Evolutionary conservation across 2,329 filamentous ascomycete genomes (phyloP).

Genomic region (Dactylellina drechsleri): DNA sequence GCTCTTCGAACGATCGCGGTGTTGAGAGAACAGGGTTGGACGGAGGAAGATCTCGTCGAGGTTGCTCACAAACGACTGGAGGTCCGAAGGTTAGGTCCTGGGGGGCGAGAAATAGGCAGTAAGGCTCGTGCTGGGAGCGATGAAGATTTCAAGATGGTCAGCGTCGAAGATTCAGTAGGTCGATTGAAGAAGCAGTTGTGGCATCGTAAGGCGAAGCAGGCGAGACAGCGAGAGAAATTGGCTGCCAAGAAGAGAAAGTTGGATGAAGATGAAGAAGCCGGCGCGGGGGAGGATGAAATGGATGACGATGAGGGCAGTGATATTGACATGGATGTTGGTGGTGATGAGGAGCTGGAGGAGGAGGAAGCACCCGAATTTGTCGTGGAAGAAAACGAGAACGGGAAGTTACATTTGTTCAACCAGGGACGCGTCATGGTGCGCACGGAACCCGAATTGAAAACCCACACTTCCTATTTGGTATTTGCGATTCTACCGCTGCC

Average conservation of each 20-base stretch:
- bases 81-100: conserved; percentile 77
- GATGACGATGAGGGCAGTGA: conserved; percentile 54
- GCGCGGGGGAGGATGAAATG: conserved; percentile 43
- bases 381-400: conserved; percentile 27
- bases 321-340: conserved; percentile 53
- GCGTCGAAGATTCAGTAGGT: conserved; percentile 80
- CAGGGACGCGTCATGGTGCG: conserved; percentile 81
- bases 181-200: conserved; percentile 66
- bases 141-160: conserved; percentile 71
- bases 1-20: conserved; percentile 84
- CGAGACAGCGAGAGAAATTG: conserved; percentile 32
- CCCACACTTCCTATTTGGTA: conserved; percentile 94
- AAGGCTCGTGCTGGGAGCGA: conserved; percentile 71
- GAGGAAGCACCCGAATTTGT: conserved; percentile 59
- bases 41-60: conserved; percentile 93
- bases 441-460: conserved; percentile 88
- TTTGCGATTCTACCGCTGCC: conserved; percentile 89
- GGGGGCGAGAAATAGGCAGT: conserved; percentile 72
- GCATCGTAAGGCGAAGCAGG: conserved; percentile 59
- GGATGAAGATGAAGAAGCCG: conserved; percentile 57
- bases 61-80: conserved; percentile 82
- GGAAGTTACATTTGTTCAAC: conserved; percentile 55
- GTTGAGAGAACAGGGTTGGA: conserved; percentile 84
- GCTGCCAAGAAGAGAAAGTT: conserved; percentile 54
- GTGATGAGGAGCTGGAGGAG: conserved; percentile 58